A percentile compares a stretch with the other conserved stretches of the same genome.
These are phyloP conservation scores for Rhizopogon sp. DNA, from an alignment of 768 basidiomycete species.

Conservation along the genomic window DNA sequence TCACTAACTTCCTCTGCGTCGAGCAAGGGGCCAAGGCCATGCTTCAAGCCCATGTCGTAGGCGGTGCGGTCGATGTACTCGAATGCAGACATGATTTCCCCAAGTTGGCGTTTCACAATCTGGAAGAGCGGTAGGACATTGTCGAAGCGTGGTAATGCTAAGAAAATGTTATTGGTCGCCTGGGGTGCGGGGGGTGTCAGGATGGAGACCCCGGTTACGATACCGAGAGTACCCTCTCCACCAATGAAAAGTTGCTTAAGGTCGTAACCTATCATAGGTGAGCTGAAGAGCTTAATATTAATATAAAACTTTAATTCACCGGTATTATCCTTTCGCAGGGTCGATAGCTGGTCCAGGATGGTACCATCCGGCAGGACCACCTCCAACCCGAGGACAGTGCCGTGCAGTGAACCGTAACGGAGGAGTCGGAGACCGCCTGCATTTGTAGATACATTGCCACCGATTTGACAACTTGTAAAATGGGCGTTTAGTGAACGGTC, in stretches of 20 bases:
- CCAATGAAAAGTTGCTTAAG: slow-evolving; percentile 98
- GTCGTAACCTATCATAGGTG: slow-evolving; percentile 72
- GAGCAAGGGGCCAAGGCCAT: slow-evolving; percentile 76
- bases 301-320: slow-evolving; percentile 41
- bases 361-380: slow-evolving; percentile 94
- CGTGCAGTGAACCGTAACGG: slow-evolving; percentile 93
- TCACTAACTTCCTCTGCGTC: slow-evolving; percentile 69
- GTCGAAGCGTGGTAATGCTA: slow-evolving; percentile 83
- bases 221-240: slow-evolving; percentile 91
- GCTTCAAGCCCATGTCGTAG: slow-evolving; percentile 79
- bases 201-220: slow-evolving; percentile 94
- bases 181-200: slow-evolving; percentile 79
- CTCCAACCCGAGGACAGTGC: slow-evolving; percentile 91
- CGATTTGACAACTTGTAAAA: slow-evolving; percentile 82
- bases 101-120: slow-evolving; percentile 73
- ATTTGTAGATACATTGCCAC: slow-evolving; percentile 95
- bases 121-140: slow-evolving; percentile 84
- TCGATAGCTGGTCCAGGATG: slow-evolving; percentile 82
- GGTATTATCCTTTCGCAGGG: slow-evolving; percentile 95
- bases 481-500: slow-evolving; percentile 1
- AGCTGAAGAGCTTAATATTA: not conserved
- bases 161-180: slow-evolving; percentile 86
- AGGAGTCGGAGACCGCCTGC: slow-evolving; percentile 94
- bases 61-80: slow-evolving; percentile 91
- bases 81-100: slow-evolving; percentile 96